Conservation (phyloP, 495 filamentous ascomycete species). For the Penicillium salamii region DNA sequence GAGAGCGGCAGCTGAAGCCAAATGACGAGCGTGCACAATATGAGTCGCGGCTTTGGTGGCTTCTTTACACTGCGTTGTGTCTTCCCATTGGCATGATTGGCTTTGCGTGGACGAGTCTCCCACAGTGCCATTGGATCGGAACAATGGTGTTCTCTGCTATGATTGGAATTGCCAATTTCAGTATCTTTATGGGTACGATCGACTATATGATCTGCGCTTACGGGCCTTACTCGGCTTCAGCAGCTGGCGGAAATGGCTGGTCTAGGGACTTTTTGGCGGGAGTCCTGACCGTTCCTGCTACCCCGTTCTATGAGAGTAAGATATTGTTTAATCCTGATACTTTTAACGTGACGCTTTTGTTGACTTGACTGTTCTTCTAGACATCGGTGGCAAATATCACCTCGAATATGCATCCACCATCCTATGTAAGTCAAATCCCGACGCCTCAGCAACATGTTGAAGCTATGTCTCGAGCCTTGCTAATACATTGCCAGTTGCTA, state of each 20-base stretch:
- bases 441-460: too few species aligned
- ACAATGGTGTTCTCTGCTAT: constrained; percentile 52
- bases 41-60: constrained; percentile 18
- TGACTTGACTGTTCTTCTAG: neutral
- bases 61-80: constrained; percentile 45
- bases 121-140: constrained; percentile 52
- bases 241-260: constrained; percentile 61
- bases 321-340: too few species aligned
- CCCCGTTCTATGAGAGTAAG: constrained; percentile 18
- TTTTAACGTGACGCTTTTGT: too few species aligned
- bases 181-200: constrained; percentile 70
- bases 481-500: neutral
- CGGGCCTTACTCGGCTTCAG: constrained; percentile 68
- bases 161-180: constrained; percentile 61
- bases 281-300: constrained; percentile 32
- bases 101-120: constrained; percentile 57
- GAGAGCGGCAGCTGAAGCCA: too few species aligned
- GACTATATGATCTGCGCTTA: constrained; percentile 76
- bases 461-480: too few species aligned
- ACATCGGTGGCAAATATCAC: constrained; percentile 19
- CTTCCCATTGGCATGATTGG: constrained; percentile 61
- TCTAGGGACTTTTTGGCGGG: constrained; percentile 37
- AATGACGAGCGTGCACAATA: too few species aligned
- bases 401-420: neutral
- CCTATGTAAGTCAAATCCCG: neutral